These are phyloP conservation scores for Limnomonas spitsbergensis DNA, from an alignment of 139 green algal genomes.

Conservation along the genomic window DNA sequence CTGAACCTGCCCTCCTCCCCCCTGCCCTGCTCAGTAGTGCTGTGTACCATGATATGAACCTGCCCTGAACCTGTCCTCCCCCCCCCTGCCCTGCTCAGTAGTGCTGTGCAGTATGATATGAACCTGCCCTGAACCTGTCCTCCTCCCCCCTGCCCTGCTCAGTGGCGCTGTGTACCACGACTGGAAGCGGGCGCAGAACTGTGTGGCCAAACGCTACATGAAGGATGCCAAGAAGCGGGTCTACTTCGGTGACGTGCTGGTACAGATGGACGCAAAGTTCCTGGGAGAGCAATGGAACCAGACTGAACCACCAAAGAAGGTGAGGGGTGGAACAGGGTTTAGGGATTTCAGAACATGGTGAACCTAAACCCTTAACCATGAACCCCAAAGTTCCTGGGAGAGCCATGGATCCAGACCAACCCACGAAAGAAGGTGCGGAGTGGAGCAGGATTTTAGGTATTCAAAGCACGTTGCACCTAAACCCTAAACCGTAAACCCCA, in stretches of 20 bases:
- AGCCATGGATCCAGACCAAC: conserved; percentile 44
- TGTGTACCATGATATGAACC: no score
- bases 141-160: neutral
- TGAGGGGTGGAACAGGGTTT: no score
- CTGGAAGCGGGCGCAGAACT: conserved; percentile 23
- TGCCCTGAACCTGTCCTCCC: no score
- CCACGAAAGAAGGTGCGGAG: conserved; percentile 49
- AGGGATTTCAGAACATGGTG: conserved; percentile 23
- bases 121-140: no score
- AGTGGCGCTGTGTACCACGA: conserved; percentile 8
- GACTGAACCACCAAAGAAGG: conserved; percentile 45
- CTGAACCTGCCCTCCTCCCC: no score
- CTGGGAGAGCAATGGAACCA: conserved; percentile 51
- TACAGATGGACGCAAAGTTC: conserved; percentile 57
- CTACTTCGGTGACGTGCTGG: conserved; percentile 41
- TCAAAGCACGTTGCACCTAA: no score
- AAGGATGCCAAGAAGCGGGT: conserved; percentile 23
- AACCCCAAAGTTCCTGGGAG: conserved; percentile 49
- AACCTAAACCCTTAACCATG: no score
- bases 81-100: no score
- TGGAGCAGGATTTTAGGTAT: no score
- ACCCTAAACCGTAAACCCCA: no score
- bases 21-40: no score
- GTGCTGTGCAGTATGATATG: no score
- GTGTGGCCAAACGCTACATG: conserved; percentile 37